These are phyloP conservation scores for Davidsoniella neocaledoniae DNA, from an alignment of 2,329 filamentous ascomycete species.

Conservation along the genomic window DNA sequence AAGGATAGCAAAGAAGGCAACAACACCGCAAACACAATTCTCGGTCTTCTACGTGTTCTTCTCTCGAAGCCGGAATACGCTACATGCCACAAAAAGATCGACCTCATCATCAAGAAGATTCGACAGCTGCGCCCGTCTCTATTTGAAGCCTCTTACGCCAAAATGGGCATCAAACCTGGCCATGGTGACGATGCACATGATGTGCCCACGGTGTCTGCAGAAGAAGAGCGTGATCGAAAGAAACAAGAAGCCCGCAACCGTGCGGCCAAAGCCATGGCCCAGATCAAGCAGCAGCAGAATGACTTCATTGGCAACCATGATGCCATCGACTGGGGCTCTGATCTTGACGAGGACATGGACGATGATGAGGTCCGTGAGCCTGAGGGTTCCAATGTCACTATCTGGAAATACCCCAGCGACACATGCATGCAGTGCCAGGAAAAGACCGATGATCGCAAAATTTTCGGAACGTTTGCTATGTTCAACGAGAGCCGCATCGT, in stretches of 20 bases:
- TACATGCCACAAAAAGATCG: slow-evolving; percentile 69
- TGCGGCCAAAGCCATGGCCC: slow-evolving; percentile 89
- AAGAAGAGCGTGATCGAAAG: slow-evolving; percentile 64
- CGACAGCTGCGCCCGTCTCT: slow-evolving; percentile 62
- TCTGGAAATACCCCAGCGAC: slow-evolving; percentile 80
- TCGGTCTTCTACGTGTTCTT: slow-evolving; percentile 44
- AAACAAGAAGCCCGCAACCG: slow-evolving; percentile 82
- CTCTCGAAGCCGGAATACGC: slow-evolving; percentile 58
- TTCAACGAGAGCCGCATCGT: slow-evolving; percentile 74
- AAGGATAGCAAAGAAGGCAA: slow-evolving; percentile 22
- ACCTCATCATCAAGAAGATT: slow-evolving; percentile 66
- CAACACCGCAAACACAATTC: slow-evolving; percentile 41
- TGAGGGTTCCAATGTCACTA: slow-evolving; percentile 43
- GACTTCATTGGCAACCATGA: slow-evolving; percentile 80
- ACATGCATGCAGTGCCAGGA: slow-evolving; percentile 96
- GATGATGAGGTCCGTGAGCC: slow-evolving; percentile 50
- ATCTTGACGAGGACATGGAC: slow-evolving; percentile 58
- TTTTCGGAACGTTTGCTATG: slow-evolving; percentile 88
- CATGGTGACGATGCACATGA: slow-evolving; percentile 49
- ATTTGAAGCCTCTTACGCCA: slow-evolving; percentile 51
- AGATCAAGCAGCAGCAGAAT: slow-evolving; percentile 95
- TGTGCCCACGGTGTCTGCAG: slow-evolving; percentile 33
- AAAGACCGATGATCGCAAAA: slow-evolving; percentile 71
- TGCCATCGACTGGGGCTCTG: slow-evolving; percentile 60
- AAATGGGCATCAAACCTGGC: slow-evolving; percentile 53